Conservation (phyloP, 768 basidiomycete genomes). For the Kwoniella sp. region DNA sequence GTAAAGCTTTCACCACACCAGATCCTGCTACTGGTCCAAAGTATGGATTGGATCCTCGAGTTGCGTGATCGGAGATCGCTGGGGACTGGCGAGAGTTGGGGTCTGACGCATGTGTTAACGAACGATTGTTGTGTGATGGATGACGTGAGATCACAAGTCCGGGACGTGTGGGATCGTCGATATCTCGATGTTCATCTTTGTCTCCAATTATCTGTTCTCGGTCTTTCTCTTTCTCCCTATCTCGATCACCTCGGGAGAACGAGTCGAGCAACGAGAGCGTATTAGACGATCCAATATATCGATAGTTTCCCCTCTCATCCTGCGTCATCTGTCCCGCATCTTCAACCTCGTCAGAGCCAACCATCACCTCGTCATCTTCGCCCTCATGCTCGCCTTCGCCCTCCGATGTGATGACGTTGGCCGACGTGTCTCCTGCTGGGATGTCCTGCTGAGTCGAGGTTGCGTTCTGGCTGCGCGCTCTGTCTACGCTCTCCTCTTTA, state of each 20-base stretch:
- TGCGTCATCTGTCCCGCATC: constrained; percentile 47
- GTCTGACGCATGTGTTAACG: background rate
- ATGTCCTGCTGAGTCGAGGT: background rate
- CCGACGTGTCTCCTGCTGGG: background rate
- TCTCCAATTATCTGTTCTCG: background rate
- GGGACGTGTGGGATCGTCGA: background rate
- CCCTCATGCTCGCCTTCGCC: constrained; percentile 11
- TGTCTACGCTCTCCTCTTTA: background rate
- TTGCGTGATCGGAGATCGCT: constrained; percentile 12
- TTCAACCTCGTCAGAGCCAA: constrained; percentile 17
- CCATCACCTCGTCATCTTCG: constrained; percentile 10
- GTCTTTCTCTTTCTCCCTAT: constrained; percentile 47
- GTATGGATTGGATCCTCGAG: constrained; percentile 36
- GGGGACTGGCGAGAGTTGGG: constrained; percentile 20
- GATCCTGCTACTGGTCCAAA: constrained; percentile 49
- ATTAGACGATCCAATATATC: constrained; percentile 51
- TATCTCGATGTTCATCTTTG: background rate
- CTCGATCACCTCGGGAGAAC: constrained; percentile 54
- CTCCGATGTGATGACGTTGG: constrained; percentile 1
- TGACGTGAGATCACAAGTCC: background rate
- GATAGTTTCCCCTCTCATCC: constrained; percentile 47
- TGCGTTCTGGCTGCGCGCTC: background rate
- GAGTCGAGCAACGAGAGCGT: constrained; percentile 47
- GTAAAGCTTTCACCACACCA: constrained; percentile 49
- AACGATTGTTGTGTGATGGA: constrained; percentile 10